These are phyloP conservation scores for Phytophthora hibernalis DNA, from an alignment of 352 stramenopile species.

Conservation along the genomic window DNA sequence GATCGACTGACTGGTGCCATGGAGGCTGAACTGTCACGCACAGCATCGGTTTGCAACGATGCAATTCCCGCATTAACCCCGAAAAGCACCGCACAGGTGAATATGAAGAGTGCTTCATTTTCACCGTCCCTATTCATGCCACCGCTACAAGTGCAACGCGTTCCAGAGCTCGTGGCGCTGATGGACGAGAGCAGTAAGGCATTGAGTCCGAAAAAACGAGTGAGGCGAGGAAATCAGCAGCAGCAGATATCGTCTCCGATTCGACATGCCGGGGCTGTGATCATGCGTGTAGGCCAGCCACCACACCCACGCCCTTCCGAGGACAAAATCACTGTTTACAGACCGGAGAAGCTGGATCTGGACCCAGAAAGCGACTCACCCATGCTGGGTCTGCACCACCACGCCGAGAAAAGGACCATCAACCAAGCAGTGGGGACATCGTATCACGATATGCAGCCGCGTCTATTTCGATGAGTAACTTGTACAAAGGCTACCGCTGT, in stretches of 20 bases:
- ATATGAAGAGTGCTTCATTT: slow-evolving; percentile 9
- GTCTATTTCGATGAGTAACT: slow-evolving; percentile 49
- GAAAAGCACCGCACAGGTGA: slow-evolving; percentile 5
- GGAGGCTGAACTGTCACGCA: slow-evolving; percentile 21
- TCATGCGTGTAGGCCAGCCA: slow-evolving; percentile 12
- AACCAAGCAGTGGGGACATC: slow-evolving; percentile 17
- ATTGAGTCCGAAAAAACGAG: slow-evolving; percentile 9
- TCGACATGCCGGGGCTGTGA: slow-evolving; percentile 27
- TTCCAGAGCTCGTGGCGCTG: slow-evolving; percentile 2
- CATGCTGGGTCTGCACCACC: slow-evolving; percentile 12
- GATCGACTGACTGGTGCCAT: slow-evolving; percentile 32
- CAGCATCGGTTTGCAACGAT: slow-evolving; percentile 19
- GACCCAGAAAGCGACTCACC: slow-evolving; percentile 17
- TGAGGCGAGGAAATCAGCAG: slow-evolving; percentile 20
- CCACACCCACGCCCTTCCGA: slow-evolving; percentile 21
- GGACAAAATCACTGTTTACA: slow-evolving; percentile 46
- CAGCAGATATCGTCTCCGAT: slow-evolving; percentile 27
- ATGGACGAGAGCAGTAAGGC: slow-evolving; percentile 5
- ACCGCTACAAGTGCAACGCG: slow-evolving; percentile 21
- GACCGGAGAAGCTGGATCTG: slow-evolving; percentile 34
- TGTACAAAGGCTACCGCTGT: slow-evolving; percentile 28
- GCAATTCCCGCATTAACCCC: slow-evolving; percentile 12
- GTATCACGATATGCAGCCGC: slow-evolving; percentile 45
- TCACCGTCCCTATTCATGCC: slow-evolving; percentile 41
- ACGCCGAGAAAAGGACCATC: slow-evolving; percentile 18